These are phyloP conservation scores for Sinapis alba DNA, from an alignment of 441 rosid species.

Conservation along the genomic window DNA sequence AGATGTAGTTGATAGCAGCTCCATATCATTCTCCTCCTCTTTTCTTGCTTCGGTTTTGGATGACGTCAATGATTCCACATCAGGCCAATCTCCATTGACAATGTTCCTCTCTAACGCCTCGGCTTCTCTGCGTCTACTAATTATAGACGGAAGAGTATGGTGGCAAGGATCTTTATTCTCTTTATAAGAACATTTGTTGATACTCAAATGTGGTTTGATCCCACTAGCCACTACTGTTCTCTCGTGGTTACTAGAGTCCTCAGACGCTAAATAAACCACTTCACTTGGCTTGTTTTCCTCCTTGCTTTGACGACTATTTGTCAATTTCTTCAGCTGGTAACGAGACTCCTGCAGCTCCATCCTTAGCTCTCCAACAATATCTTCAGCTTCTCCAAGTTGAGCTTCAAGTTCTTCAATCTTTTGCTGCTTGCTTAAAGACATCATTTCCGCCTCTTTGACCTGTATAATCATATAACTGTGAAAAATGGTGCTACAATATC, in stretches of 20 bases:
- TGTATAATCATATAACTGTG: slow-evolving; percentile 32
- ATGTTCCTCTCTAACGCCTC: slow-evolving; percentile 46
- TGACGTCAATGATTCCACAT: slow-evolving; percentile 41
- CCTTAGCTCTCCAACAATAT: slow-evolving; percentile 78
- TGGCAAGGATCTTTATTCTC: slow-evolving; percentile 30
- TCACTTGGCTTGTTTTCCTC: slow-evolving; percentile 20
- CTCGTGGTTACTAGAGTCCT: slow-evolving; percentile 29
- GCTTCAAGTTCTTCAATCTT: slow-evolving; percentile 85
- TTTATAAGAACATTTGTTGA: slow-evolving; percentile 48
- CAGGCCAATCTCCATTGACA: slow-evolving; percentile 42
- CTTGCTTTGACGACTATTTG: slow-evolving; percentile 18
- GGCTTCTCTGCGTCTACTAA: slow-evolving; percentile 67
- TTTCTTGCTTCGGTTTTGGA: slow-evolving; percentile 30
- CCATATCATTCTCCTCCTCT: slow-evolving; percentile 41
- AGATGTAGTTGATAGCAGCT: slow-evolving; percentile 36
- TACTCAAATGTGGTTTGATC: slow-evolving; percentile 38
- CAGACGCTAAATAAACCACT: slow-evolving; percentile 30
- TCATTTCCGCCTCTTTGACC: slow-evolving; percentile 64
- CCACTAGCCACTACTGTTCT: slow-evolving; percentile 37
- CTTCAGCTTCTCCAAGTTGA: slow-evolving; percentile 87
- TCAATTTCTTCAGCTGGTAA: slow-evolving; percentile 54
- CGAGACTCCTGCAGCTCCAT: slow-evolving; percentile 69
- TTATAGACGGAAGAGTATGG: slow-evolving; percentile 57
- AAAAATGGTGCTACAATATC: slow-evolving; percentile 5
- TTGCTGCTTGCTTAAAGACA: slow-evolving; percentile 53